Evolutionary conservation across 73 alveolate genomes (phyloP).

Genomic region (Paramecium octaurelia): DNA sequence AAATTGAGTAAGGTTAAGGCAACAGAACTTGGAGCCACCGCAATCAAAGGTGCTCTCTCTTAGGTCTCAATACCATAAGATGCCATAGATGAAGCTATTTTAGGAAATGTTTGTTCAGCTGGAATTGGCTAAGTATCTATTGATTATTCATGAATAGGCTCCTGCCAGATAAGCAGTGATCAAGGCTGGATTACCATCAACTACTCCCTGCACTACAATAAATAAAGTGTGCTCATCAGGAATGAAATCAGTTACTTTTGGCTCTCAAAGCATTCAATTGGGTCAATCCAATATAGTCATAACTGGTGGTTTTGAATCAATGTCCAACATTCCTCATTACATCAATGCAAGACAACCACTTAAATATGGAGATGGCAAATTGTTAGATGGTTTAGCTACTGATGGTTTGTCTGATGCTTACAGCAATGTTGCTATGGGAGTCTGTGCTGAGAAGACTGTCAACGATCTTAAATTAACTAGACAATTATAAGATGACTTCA

Average conservation of each 20-base stretch:
- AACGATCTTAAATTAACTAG: conserved; percentile 78
- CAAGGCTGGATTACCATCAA: conserved; percentile 68
- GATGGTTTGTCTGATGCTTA: conserved; percentile 86
- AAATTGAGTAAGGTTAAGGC: conserved; percentile 70
- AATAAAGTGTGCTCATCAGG: conserved; percentile 90
- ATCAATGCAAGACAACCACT: conserved; percentile 68
- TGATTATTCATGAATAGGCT: conserved; percentile 41
- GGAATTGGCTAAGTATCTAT: conserved; percentile 69
- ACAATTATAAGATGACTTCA: conserved; percentile 77
- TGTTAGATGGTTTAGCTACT: conserved; percentile 70
- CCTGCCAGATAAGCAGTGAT: conserved; percentile 84
- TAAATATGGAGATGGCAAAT: conserved; percentile 69
- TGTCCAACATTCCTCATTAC: conserved; percentile 83
- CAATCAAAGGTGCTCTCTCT: conserved; percentile 75
- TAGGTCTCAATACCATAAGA: conserved; percentile 61
- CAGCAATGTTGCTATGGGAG: conserved; percentile 81
- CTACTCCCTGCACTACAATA: conserved; percentile 70
- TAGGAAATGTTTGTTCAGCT: conserved; percentile 80
- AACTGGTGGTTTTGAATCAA: conserved; percentile 88
- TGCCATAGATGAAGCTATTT: conserved; percentile 79
- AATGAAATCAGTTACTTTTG: conserved; percentile 82
- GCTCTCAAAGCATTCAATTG: conserved; percentile 72
- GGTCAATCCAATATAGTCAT: conserved; percentile 73
- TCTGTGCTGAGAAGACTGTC: conserved; percentile 80
- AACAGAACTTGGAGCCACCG: conserved; percentile 69